phyloP scores from a whole-genome alignment of 2,329 filamentous ascomycete genomes.

The Nigrograna mackinnonii region DNA sequence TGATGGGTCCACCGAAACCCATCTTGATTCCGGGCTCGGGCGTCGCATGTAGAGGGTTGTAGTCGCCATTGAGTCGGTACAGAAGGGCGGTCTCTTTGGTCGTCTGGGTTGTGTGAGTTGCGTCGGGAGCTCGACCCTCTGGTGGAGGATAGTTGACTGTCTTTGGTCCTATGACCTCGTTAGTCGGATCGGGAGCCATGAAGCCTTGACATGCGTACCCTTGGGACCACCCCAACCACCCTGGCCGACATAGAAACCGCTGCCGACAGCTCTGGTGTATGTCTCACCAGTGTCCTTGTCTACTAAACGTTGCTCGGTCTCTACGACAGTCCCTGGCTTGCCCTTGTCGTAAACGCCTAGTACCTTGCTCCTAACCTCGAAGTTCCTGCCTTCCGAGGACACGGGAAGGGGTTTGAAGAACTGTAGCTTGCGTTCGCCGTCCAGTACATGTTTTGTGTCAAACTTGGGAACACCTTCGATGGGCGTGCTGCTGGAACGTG shows the following conservation, averaged over 20 bases:
- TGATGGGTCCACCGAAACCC: conserved; percentile 87
- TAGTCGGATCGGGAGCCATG: not conserved
- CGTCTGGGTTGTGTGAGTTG: conserved; percentile 70
- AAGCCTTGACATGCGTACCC: conserved; percentile 55
- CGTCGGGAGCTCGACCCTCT: conserved; percentile 71
- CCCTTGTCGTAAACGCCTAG: conserved; percentile 91
- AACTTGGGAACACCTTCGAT: conserved; percentile 80
- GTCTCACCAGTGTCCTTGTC: conserved; percentile 70
- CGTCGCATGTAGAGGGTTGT: conserved; percentile 89
- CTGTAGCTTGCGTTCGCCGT: conserved; percentile 80
- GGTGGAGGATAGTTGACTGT: conserved; percentile 79
- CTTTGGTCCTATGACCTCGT: conserved; percentile 57
- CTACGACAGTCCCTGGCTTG: conserved; percentile 78
- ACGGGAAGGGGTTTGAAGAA: conserved; percentile 77
- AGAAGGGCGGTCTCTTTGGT: conserved; percentile 67
- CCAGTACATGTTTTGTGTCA: conserved; percentile 74
- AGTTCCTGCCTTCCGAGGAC: conserved; percentile 70
- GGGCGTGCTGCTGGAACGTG: conserved; percentile 63
- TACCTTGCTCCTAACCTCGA: conserved; percentile 77
- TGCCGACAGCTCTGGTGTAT: conserved; percentile 70
- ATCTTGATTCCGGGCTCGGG: conserved; percentile 85
- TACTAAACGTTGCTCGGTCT: conserved; percentile 77
- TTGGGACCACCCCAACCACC: conserved; percentile 89
- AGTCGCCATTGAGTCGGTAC: conserved; percentile 81
- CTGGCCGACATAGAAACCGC: conserved; percentile 79